Evolutionary conservation across 1,284 basidiomycete genomes (phyloP).

Genomic region (Ceratobasidium sp.): DNA sequence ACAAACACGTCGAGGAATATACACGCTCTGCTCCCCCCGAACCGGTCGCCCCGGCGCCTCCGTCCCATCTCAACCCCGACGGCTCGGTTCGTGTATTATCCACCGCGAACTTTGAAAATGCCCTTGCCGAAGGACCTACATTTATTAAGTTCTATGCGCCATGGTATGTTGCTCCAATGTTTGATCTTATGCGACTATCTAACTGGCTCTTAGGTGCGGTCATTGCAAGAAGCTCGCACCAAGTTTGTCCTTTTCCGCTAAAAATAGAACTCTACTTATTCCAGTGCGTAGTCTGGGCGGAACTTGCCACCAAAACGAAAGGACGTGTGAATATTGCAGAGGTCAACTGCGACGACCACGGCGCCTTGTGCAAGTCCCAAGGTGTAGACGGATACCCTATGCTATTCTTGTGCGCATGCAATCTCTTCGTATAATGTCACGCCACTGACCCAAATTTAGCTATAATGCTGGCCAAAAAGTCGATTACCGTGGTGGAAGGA

Average conservation of each 20-base stretch:
- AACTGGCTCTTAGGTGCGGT: constrained; percentile 69
- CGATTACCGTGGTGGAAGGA: constrained; percentile 79
- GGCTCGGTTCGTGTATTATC: constrained; percentile 75
- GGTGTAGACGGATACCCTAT: constrained; percentile 85
- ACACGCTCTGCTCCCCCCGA: constrained; percentile 50
- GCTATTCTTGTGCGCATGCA: constrained; percentile 71
- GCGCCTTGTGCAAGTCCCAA: constrained; percentile 73
- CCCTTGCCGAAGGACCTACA: constrained; percentile 71
- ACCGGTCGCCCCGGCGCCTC: constrained; percentile 49
- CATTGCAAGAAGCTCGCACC: constrained; percentile 94
- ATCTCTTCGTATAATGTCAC: constrained; percentile 51
- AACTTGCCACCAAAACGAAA: constrained; percentile 78
- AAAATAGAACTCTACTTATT: neutral
- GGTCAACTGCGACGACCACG: constrained; percentile 86
- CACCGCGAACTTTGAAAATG: constrained; percentile 64
- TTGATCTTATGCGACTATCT: constrained; percentile 14
- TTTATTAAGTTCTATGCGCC: constrained; percentile 95
- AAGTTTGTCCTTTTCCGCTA: constrained; percentile 54
- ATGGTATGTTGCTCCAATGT: constrained; percentile 66
- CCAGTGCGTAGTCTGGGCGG: constrained; percentile 66
- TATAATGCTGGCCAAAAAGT: constrained; percentile 64
- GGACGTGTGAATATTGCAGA: constrained; percentile 81
- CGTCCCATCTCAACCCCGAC: constrained; percentile 64
- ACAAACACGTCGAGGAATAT: constrained; percentile 58
- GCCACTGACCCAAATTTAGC: constrained; percentile 53